A percentile compares a stretch with the other conserved stretches of the same genome.
These are phyloP conservation scores for Acacia pycnantha DNA, from an alignment of 331 rosid species.

Conservation along the genomic window DNA sequence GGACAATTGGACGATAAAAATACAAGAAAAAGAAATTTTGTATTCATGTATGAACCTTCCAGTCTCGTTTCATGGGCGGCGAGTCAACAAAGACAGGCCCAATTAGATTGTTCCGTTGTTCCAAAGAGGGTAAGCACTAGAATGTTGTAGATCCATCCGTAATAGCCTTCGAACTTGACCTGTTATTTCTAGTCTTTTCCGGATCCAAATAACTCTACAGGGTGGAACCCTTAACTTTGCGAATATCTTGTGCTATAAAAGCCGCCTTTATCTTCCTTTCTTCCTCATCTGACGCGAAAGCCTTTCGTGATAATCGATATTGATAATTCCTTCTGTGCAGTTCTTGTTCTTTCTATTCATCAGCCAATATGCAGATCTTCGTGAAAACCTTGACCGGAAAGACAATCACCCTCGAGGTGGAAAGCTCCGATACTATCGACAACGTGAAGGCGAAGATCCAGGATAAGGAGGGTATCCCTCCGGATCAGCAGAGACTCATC, in stretches of 20 bases:
- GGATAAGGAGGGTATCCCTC: too few relatives aligned
- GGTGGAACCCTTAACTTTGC: not conserved
- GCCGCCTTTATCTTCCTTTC: not conserved
- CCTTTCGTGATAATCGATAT: not conserved
- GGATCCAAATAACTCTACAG: too few relatives aligned
- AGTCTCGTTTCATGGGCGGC: not conserved
- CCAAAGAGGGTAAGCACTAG: not conserved
- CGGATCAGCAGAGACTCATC: too few relatives aligned
- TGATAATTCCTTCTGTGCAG: too few relatives aligned
- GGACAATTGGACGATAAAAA: too few relatives aligned
- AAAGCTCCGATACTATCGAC: too few relatives aligned
- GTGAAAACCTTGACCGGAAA: constrained; percentile 20
- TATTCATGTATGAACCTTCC: too few relatives aligned
- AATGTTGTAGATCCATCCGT: not conserved
- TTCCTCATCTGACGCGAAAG: not conserved
- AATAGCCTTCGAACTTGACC: not conserved
- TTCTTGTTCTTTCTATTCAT: not conserved
- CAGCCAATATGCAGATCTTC: constrained; percentile 15
- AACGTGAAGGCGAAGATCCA: too few relatives aligned
- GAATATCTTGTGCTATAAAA: not conserved
- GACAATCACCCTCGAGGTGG: not conserved
- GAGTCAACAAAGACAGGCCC: not conserved
- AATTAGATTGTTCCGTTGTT: not conserved
- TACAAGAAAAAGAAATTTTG: too few relatives aligned
- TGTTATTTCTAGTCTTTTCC: not conserved